phyloP scores from a whole-genome alignment of 164 flowering plant species.

The Nelumbo lutea region DNA sequence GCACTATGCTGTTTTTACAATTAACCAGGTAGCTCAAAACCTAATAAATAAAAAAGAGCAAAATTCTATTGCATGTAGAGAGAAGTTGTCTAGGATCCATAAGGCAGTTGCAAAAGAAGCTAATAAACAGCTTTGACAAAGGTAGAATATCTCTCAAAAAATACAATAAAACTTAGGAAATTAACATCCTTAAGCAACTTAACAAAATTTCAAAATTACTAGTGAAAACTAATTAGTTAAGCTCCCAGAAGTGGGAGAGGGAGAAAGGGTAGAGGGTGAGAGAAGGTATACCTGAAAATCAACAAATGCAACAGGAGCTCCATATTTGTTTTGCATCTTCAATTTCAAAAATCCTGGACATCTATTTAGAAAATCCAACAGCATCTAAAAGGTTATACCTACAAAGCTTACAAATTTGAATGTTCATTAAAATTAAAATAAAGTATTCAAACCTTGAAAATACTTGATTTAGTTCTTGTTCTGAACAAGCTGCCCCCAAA shows the following conservation, averaged over 20 bases:
- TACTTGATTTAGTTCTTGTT: slow-evolving; percentile 70
- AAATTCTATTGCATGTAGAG: background rate
- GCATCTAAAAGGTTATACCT: background rate
- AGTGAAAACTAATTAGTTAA: background rate
- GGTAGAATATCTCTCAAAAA: background rate
- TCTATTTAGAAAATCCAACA: slow-evolving; percentile 26
- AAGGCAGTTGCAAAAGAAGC: background rate
- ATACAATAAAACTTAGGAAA: background rate
- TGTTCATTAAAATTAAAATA: background rate
- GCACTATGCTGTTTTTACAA: no score
- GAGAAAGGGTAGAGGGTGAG: background rate
- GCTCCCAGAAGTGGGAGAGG: background rate
- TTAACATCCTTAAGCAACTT: background rate
- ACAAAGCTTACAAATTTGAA: slow-evolving; percentile 3
- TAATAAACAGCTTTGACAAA: background rate
- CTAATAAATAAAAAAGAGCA: no score
- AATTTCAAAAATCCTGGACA: slow-evolving; percentile 79
- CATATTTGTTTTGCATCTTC: slow-evolving; percentile 84
- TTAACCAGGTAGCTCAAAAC: no score
- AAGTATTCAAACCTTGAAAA: slow-evolving; percentile 63
- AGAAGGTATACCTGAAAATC: slow-evolving; percentile 71
- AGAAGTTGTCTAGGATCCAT: background rate
- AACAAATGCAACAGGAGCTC: slow-evolving; percentile 92
- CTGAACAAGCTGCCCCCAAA: slow-evolving; percentile 74
- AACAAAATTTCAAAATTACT: background rate